Percentiles rank a stretch among this genome's conserved stretches.
Evolutionary conservation across 2,329 filamentous ascomycete species (phyloP).

Genomic region (Mycosphaerelloides madeirae): DNA sequence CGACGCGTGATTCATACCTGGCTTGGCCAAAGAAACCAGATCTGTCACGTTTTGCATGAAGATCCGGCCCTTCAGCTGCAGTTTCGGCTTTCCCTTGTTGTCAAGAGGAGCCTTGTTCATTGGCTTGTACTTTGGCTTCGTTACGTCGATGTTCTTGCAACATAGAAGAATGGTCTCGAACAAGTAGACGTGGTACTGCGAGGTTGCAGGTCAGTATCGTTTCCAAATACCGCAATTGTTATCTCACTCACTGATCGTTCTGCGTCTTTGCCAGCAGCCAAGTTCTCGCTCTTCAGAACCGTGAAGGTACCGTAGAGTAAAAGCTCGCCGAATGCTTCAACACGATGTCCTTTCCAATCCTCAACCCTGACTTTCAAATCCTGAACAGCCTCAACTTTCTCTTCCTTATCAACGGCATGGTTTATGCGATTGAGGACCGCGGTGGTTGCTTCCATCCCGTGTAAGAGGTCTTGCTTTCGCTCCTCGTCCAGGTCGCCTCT

Average conservation of each 20-base stretch:
- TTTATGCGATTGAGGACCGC: slow-evolving; percentile 80
- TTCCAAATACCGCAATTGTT: background rate
- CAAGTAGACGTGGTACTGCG: slow-evolving; percentile 91
- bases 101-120: slow-evolving; percentile 69
- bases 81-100: slow-evolving; percentile 66
- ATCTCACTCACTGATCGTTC: slow-evolving; percentile 73
- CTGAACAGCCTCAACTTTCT: slow-evolving; percentile 75
- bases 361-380: slow-evolving; percentile 81
- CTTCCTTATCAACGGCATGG: slow-evolving; percentile 81
- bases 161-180: slow-evolving; percentile 94
- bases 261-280: slow-evolving; percentile 63
- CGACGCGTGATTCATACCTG: slow-evolving; percentile 56
- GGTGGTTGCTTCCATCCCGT: slow-evolving; percentile 76
- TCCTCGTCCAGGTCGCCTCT: slow-evolving; percentile 70
- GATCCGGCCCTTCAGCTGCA: slow-evolving; percentile 93
- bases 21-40: slow-evolving; percentile 79
- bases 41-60: slow-evolving; percentile 99
- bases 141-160: slow-evolving; percentile 88
- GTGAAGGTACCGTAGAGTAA: slow-evolving; percentile 86
- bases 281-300: slow-evolving; percentile 62
- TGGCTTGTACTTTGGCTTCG: slow-evolving; percentile 68
- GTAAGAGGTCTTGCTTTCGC: slow-evolving; percentile 65
- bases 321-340: slow-evolving; percentile 86
- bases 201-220: background rate
- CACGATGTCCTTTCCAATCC: slow-evolving; percentile 91